Evolutionary conservation across 2,329 filamentous ascomycete species (phyloP).

Genomic region (Cladosporium phlei): DNA sequence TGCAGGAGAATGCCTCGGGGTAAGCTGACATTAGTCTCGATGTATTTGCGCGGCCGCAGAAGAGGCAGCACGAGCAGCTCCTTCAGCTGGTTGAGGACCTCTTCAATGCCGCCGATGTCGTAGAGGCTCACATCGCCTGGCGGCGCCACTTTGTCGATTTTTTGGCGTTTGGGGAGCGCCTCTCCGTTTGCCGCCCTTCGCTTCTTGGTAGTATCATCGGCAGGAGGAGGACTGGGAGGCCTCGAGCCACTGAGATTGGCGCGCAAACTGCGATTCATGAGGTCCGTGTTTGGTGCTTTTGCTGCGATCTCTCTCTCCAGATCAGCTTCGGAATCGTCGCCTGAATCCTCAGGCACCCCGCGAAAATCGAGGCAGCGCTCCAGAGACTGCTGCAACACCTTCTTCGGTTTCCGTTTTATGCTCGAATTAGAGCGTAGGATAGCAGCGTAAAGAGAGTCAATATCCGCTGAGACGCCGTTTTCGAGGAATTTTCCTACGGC

Average conservation of each 20-base stretch:
- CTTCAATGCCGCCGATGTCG: constrained; percentile 72
- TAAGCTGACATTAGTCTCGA: constrained; percentile 61
- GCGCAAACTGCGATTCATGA: constrained; percentile 57
- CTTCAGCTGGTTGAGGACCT: constrained; percentile 64
- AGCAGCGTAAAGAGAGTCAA: constrained; percentile 60
- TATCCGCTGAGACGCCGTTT: constrained; percentile 23
- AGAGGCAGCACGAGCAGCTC: constrained; percentile 71
- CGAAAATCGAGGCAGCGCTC: constrained; percentile 73
- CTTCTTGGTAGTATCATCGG: constrained; percentile 41
- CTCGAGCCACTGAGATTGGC: constrained; percentile 21
- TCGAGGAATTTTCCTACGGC: constrained; percentile 26
- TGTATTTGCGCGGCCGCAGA: constrained; percentile 61
- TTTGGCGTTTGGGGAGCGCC: constrained; percentile 61
- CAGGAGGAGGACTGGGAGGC: constrained; percentile 18
- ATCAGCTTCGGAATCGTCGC: constrained; percentile 49
- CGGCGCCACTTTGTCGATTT: constrained; percentile 46
- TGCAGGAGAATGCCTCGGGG: constrained; percentile 73
- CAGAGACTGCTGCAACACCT: constrained; percentile 75
- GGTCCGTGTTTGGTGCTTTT: constrained; percentile 34
- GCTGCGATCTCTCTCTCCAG: constrained; percentile 38
- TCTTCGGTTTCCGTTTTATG: constrained; percentile 75
- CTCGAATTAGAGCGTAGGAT: constrained; percentile 85
- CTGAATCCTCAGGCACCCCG: constrained; percentile 58
- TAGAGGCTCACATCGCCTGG: constrained; percentile 63
- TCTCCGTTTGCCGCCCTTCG: constrained; percentile 59